Percentiles rank a stretch among this genome's conserved stretches.
These are phyloP conservation scores for Paraconiothyrium brasiliense DNA, from an alignment of 2,329 filamentous ascomycete genomes.

Conservation along the genomic window DNA sequence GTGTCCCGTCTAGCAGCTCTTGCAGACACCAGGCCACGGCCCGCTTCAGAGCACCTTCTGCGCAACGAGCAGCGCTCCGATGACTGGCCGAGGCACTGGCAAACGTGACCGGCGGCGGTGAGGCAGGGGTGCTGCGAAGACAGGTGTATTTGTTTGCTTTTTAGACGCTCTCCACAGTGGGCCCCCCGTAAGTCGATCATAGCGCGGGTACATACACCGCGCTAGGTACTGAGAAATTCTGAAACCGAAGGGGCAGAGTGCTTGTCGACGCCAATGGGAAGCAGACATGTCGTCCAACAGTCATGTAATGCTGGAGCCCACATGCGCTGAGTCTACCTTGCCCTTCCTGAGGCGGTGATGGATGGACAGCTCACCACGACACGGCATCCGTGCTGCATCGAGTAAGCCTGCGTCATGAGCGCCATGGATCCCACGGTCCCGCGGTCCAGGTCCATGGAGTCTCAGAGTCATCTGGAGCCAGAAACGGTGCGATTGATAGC, in stretches of 20 bases:
- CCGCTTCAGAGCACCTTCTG: not conserved
- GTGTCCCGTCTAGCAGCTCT: not conserved
- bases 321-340: not conserved
- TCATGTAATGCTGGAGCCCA: not conserved
- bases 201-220: slow-evolving; percentile 8
- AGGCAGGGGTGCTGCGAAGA: not conserved
- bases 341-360: not conserved
- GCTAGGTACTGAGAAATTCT: slow-evolving; percentile 1
- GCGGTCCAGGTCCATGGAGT: slow-evolving; percentile 1
- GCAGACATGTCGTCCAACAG: not conserved
- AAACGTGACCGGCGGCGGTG: not conserved
- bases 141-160: slow-evolving; percentile 11
- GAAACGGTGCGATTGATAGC: not conserved
- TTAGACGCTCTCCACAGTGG: slow-evolving; percentile 10
- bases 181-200: slow-evolving; percentile 5
- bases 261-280: not conserved
- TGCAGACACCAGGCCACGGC: not conserved
- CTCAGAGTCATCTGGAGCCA: not conserved
- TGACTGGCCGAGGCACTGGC: not conserved
- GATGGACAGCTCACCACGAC: slow-evolving; percentile 11
- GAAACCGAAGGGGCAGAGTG: slow-evolving; percentile 7
- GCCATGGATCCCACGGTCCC: slow-evolving; percentile 1
- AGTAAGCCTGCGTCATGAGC: not conserved
- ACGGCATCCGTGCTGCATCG: not conserved
- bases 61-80: not conserved